These are phyloP conservation scores for Tylopilus subfusipes DNA, from an alignment of 768 basidiomycete species.

Conservation along the genomic window DNA sequence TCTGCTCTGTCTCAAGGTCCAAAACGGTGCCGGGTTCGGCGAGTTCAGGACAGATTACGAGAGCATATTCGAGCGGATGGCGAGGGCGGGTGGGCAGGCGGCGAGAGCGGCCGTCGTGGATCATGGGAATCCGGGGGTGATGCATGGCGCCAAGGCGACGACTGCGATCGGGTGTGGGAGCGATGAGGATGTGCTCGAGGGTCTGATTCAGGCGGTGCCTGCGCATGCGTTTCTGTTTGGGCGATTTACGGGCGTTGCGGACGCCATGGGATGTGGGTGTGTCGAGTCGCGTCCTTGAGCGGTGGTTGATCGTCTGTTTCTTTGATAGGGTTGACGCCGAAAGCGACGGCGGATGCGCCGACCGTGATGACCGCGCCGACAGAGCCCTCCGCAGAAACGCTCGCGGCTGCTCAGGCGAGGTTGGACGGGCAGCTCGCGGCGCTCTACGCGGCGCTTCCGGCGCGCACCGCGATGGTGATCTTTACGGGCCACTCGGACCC, in stretches of 20 bases:
- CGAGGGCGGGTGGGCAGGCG: constrained; percentile 33
- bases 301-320: neutral
- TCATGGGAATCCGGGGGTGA: constrained; percentile 37
- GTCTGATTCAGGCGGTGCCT: constrained; percentile 53
- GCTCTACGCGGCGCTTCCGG: constrained; percentile 67
- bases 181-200: constrained; percentile 79
- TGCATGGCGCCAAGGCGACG: constrained; percentile 83
- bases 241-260: constrained; percentile 78
- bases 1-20: constrained; percentile 62
- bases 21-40: constrained; percentile 72
- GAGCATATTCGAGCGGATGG: constrained; percentile 81
- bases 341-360: constrained; percentile 38
- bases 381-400: constrained; percentile 34
- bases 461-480: constrained; percentile 77
- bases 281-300: neutral
- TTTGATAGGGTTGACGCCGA: constrained; percentile 59
- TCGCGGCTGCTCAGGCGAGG: constrained; percentile 38
- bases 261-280: constrained; percentile 73
- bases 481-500: constrained; percentile 91
- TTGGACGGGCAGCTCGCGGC: constrained; percentile 60
- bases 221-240: constrained; percentile 83
- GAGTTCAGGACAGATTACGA: constrained; percentile 78
- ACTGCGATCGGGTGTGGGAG: constrained; percentile 69
- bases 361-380: constrained; percentile 22
- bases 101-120: neutral